Evolutionary conservation across 2,329 filamentous ascomycete genomes (phyloP), one percentile per base, ranked within the genome.

Genomic region (Stagonosporopsis chrysanthemi): DNA sequence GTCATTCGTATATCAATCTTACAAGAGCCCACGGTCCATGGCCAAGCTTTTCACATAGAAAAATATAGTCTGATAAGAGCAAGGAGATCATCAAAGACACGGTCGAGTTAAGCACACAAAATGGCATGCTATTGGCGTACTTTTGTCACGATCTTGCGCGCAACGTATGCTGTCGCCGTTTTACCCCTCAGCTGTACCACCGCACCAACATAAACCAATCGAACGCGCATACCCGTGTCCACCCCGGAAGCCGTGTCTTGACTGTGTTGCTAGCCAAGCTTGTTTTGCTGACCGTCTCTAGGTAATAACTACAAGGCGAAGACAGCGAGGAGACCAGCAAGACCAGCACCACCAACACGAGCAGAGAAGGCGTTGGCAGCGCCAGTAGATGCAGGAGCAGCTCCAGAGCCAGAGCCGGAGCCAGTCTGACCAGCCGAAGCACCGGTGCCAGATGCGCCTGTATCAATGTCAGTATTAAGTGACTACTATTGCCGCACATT

Each of bases 281-380:
- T 44, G 7, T 23, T 11, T 35, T 15, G 22, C 40, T 23, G 3
- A 23, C 4, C 17, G 8, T 26, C 24, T 15, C 29, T 15, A 28
- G 6, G 22, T 9, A 15, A 41, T 8, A 61, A 66, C 59, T 75
- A 77, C 68, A 77, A 70, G 51, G 71, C 75, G 66, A 78, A 75
- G 45, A 74, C 61, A 45, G 72, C 75, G 52, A 77, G 55, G 52
- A 77, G 69, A 61, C 75, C 75, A 40, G 72, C 72, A 31, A 75
- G 58, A 59, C 75, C 73, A 45, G 71, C 74, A 62, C 74, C 69
- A 45, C 65, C 67, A 45, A 75, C 52, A 58, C 70, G 69, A 47
- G 66, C 67, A 49, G 62, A 60, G 64, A 73, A 68, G 59, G 57
- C 48, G 52, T 63, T 68, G 41, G 73, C 75, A 52, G 72, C 72